A percentile compares a stretch with the other conserved stretches of the same genome.
These are phyloP conservation scores for Dactylellina haptotyla DNA, from an alignment of 2,329 filamentous ascomycete genomes.

Conservation along the genomic window DNA sequence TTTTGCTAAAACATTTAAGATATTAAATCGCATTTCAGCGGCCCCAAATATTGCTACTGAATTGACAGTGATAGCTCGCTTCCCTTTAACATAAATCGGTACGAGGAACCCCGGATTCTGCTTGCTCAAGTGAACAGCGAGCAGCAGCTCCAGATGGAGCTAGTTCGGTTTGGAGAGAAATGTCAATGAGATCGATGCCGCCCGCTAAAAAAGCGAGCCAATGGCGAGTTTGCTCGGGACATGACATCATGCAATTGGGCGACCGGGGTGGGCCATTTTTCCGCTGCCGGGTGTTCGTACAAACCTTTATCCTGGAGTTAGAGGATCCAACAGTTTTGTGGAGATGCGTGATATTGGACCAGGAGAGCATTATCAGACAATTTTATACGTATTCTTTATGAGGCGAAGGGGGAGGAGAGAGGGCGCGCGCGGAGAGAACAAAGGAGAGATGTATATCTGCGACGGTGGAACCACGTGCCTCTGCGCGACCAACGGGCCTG, in stretches of 20 bases:
- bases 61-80: too few relatives aligned
- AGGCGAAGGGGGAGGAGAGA: too few relatives aligned
- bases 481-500: too few relatives aligned
- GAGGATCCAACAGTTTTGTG: not conserved
- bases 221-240: slow-evolving; percentile 32
- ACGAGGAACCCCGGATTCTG: not conserved
- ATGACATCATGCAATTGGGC: slow-evolving; percentile 49
- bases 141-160: slow-evolving; percentile 17
- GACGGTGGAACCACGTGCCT: too few relatives aligned
- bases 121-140: not conserved
- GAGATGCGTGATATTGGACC: too few relatives aligned
- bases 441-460: too few relatives aligned
- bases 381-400: too few relatives aligned
- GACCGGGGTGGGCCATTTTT: slow-evolving; percentile 39
- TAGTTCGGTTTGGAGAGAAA: slow-evolving; percentile 23
- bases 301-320: not conserved
- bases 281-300: slow-evolving; percentile 20
- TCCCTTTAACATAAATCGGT: not conserved
- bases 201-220: slow-evolving; percentile 52
- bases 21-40: too few relatives aligned
- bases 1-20: too few relatives aligned
- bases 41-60: too few relatives aligned
- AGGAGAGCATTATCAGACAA: too few relatives aligned
- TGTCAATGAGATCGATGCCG: slow-evolving; percentile 35
- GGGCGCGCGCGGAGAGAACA: too few relatives aligned